Evolutionary conservation across 176 grass and related monocot species (phyloP).

Genomic region (Avena sativa): DNA sequence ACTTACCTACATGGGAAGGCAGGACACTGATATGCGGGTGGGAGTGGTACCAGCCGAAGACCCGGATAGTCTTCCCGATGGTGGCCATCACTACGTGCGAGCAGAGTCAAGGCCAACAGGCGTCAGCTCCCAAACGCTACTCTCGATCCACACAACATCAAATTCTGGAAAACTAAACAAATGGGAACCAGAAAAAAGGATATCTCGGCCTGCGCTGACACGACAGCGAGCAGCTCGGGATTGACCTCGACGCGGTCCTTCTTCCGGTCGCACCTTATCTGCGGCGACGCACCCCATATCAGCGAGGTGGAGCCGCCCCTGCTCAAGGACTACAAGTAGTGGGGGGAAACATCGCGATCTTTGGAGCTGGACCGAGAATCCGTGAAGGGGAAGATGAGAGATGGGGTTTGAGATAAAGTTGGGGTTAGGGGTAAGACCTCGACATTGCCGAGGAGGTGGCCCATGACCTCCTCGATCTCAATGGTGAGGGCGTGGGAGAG

Average conservation of each 20-base stretch:
- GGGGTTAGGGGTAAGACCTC: constrained; percentile 11
- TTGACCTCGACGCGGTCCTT: constrained; percentile 99
- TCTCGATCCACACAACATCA: constrained; percentile 15
- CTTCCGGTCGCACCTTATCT: constrained; percentile 95
- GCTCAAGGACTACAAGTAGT: constrained; percentile 50
- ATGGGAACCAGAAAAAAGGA: constrained; percentile 45
- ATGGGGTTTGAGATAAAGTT: neutral
- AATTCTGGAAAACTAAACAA: neutral
- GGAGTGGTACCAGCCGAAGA: constrained; percentile 98
- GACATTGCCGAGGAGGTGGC: constrained; percentile 91
- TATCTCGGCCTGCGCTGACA: constrained; percentile 90
- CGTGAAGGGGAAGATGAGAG: neutral
- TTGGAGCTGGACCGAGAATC: constrained; percentile 14
- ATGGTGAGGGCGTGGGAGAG: constrained; percentile 91
- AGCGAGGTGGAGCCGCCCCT: constrained; percentile 59
- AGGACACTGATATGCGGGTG: constrained; percentile 97
- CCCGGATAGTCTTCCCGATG: constrained; percentile 82
- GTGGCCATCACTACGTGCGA: constrained; percentile 73
- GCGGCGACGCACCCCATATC: constrained; percentile 97
- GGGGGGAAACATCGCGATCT: constrained; percentile 17
- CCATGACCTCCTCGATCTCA: constrained; percentile 98
- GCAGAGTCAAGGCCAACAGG: constrained; percentile 50
- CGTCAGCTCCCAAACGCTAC: constrained; percentile 26
- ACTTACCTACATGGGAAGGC: constrained; percentile 89
- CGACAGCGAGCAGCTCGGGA: constrained; percentile 86